Evolutionary conservation across 768 basidiomycete genomes (phyloP).

Genomic region (Mrakia blollopis): DNA sequence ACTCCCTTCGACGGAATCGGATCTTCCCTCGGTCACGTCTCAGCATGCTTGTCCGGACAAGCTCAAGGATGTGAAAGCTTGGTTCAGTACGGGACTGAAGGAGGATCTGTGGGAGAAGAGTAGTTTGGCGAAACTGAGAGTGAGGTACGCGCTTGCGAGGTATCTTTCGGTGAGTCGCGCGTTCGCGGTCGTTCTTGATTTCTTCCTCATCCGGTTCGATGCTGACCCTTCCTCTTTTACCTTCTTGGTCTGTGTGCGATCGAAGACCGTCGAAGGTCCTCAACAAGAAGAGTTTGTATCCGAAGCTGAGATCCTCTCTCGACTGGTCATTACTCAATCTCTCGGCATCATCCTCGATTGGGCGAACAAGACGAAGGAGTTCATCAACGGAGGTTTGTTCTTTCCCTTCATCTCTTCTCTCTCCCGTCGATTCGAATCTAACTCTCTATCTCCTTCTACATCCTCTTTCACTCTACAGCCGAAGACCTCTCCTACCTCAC

Average conservation of each 20-base stretch:
- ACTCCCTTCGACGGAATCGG: background rate
- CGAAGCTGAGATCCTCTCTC: background rate
- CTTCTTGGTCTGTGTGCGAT: background rate
- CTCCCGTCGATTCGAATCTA: background rate
- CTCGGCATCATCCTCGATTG: slow-evolving; percentile 20
- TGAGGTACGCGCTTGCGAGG: slow-evolving; percentile 8
- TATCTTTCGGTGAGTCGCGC: slow-evolving; percentile 14
- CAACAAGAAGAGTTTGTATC: slow-evolving; percentile 3
- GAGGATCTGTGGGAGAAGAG: slow-evolving; percentile 9
- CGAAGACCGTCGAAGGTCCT: slow-evolving; percentile 12
- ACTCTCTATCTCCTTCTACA: background rate
- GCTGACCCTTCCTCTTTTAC: background rate
- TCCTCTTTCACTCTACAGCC: background rate
- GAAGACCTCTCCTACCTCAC: background rate
- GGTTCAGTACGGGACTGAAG: slow-evolving; percentile 7
- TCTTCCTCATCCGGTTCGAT: no score
- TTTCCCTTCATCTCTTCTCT: background rate
- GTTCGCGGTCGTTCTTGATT: background rate
- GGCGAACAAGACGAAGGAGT: slow-evolving; percentile 10
- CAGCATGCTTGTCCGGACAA: background rate
- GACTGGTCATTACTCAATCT: background rate
- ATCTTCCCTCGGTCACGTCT: background rate
- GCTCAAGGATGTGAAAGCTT: background rate
- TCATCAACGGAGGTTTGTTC: background rate
- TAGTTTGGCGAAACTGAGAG: slow-evolving; percentile 2